A percentile compares a stretch with the other conserved stretches of the same genome.
phyloP scores from a whole-genome alignment of 169 alveolate species.

The Plasmodium fragile region DNA sequence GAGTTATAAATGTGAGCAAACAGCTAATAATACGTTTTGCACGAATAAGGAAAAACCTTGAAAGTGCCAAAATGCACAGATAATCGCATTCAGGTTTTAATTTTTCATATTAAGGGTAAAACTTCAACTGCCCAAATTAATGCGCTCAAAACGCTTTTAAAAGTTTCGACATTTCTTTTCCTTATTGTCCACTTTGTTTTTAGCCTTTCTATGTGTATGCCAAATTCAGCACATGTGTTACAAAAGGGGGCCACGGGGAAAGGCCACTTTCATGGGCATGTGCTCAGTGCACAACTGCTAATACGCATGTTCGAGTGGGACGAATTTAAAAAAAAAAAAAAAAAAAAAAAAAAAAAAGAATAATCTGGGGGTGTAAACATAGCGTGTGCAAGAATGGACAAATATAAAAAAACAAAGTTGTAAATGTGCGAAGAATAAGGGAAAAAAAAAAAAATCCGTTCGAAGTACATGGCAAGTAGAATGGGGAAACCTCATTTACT shows the following conservation, averaged over 20 bases:
- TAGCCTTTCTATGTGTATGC: not conserved
- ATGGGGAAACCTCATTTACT: not conserved
- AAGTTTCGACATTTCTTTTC: not conserved
- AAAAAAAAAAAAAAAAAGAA: not conserved
- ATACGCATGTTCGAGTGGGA: not conserved
- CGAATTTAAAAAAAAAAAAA: not conserved
- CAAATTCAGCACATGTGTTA: not conserved
- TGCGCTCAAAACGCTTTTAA: not conserved
- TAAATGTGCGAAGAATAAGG: not conserved
- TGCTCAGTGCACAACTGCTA: not conserved
- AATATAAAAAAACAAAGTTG: slow-evolving; percentile 5
- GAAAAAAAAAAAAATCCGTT: not conserved
- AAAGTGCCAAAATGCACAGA: not conserved
- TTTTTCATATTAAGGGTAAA: not conserved
- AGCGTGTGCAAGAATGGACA: not conserved
- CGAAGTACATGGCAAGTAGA: not conserved
- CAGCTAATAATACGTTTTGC: slow-evolving; percentile 17
- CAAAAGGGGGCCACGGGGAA: not conserved
- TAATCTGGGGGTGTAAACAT: not conserved
- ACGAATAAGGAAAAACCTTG: slow-evolving; percentile 12
- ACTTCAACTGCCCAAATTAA: not conserved
- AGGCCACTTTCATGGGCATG: not conserved
- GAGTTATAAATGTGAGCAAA: not conserved
- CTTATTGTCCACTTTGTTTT: not conserved
- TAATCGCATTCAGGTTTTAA: not conserved